Evolutionary conservation across 495 filamentous ascomycete species (phyloP), one percentile per base, ranked within the genome.

Genomic region (Penicillium angulare): DNA sequence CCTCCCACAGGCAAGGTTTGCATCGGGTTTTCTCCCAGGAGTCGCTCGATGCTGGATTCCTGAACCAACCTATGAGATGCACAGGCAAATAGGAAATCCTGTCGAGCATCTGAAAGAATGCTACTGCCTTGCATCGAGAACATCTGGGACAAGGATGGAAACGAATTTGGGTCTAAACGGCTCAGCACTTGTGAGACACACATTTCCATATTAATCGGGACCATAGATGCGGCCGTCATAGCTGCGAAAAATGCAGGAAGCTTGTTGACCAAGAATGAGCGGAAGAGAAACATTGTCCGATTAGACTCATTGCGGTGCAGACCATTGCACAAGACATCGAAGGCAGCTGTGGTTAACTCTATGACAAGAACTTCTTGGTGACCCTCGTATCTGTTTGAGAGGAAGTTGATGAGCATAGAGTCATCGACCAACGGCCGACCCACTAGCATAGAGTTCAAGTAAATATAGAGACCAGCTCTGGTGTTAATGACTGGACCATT

Each of bases 191-290:
- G 82, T 16, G 84, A 85, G 56, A 96, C 89, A 66, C 87, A 95
- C 50, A 83, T 72, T 60, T 93, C 88, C 40, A 88, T 68, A 5
- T 86, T 82, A 33, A 91, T 70, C 0, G 84, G 80, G 5, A 81
- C 74, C 67, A 87, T 89, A 6, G 83, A 75, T 5, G 80, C 75
- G 7, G 69, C 66, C 5, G 76, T 58, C 47, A 95, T 79, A 21
- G 82, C 79, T 8, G 78, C 74, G 8, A 98, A 75, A 17, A 97
- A 84, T 5, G 86, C 60, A 0, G 95, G 93, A 3, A 97, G 73
- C 64, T 96, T 96, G 73, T 98, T 97, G 50, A 93, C 87, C 3
- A 97, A 77, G 60, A 93, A 98, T 9, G 90, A 93, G 38, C 90
- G 85, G 49, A 96, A 80, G n/a, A 92, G 61, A 47, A 89, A 86